Conservation (phyloP, 2,329 filamentous ascomycete species). For the Aschersonia sp. region DNA sequence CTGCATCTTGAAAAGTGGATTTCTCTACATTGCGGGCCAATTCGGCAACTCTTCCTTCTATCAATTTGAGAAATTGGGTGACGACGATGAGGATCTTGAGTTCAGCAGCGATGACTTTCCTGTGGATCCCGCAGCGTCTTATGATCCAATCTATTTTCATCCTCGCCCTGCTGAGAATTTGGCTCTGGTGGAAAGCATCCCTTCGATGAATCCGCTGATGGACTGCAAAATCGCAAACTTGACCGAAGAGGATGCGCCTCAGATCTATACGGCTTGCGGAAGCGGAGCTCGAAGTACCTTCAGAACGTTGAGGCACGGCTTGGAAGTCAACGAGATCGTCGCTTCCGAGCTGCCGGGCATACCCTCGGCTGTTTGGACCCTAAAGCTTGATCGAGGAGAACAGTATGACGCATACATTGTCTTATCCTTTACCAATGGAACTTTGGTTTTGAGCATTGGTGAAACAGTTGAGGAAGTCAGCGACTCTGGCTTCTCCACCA, state of each 20-base stretch:
- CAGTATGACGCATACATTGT: constrained; percentile 90
- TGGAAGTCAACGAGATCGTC: constrained; percentile 92
- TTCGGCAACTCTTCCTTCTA: constrained; percentile 91
- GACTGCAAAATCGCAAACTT: constrained; percentile 87
- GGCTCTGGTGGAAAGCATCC: constrained; percentile 68
- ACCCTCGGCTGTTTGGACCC: constrained; percentile 90
- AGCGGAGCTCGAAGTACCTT: constrained; percentile 81
- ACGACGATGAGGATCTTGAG: constrained; percentile 82
- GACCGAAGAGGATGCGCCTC: constrained; percentile 82
- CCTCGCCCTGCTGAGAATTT: constrained; percentile 70
- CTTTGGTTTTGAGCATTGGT: constrained; percentile 84
- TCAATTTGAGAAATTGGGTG: constrained; percentile 92
- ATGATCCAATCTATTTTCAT: constrained; percentile 72
- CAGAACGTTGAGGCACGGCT: constrained; percentile 78
- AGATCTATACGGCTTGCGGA: constrained; percentile 88
- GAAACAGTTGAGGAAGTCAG: constrained; percentile 94
- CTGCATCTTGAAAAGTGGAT: constrained; percentile 89
- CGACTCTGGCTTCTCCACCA: constrained; percentile 81
- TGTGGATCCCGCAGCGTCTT: constrained; percentile 55
- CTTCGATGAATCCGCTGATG: constrained; percentile 81
- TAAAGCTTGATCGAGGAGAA: constrained; percentile 68
- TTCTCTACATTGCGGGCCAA: constrained; percentile 83
- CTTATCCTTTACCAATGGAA: constrained; percentile 82
- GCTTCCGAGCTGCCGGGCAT: constrained; percentile 79
- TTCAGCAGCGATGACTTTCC: constrained; percentile 75